phyloP scores from a whole-genome alignment of 2,329 filamentous ascomycete species.

The Trichoderma koningii region DNA sequence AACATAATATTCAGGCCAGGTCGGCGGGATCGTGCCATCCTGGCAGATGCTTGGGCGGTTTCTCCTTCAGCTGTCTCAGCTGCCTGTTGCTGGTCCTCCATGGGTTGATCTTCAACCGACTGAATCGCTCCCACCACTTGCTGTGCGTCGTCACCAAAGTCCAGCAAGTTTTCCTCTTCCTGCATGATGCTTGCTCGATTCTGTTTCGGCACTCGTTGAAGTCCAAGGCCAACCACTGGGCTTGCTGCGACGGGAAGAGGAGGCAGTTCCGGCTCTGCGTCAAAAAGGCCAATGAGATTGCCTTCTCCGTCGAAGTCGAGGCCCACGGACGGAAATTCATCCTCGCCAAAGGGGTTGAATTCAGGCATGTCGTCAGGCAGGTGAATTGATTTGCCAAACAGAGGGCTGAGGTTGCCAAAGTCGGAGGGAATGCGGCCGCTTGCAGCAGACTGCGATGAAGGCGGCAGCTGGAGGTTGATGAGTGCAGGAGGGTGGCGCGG shows the following conservation, averaged over 20 bases:
- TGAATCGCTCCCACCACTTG: constrained; percentile 37
- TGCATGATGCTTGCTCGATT: constrained; percentile 18
- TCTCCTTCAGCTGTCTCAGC: constrained; percentile 32
- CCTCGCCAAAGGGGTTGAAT: constrained; percentile 42
- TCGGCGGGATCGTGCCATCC: constrained; percentile 33
- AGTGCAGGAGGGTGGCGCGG: constrained; percentile 36
- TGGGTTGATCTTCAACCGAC: background rate
- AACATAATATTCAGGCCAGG: constrained; percentile 37
- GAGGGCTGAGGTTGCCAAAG: constrained; percentile 40
- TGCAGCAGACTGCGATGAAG: constrained; percentile 41
- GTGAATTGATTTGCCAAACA: constrained; percentile 33
- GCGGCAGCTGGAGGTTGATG: constrained; percentile 39
- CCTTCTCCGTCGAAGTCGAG: constrained; percentile 56
- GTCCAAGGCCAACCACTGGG: background rate
- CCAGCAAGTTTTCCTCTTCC: constrained; percentile 39
- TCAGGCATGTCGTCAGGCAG: constrained; percentile 31
- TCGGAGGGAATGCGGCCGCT: constrained; percentile 41
- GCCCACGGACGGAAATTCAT: constrained; percentile 45
- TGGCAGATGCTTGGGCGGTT: constrained; percentile 30
- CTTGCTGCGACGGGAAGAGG: constrained; percentile 36
- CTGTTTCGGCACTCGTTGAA: background rate
- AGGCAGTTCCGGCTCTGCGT: constrained; percentile 50
- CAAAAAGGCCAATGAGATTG: constrained; percentile 48
- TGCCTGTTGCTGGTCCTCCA: background rate
- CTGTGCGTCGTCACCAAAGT: constrained; percentile 43